A percentile compares a stretch with the other conserved stretches of the same genome.
Conservation (phyloP, 495 filamentous ascomycete genomes). For the Parachaetomium inaequale region DNA sequence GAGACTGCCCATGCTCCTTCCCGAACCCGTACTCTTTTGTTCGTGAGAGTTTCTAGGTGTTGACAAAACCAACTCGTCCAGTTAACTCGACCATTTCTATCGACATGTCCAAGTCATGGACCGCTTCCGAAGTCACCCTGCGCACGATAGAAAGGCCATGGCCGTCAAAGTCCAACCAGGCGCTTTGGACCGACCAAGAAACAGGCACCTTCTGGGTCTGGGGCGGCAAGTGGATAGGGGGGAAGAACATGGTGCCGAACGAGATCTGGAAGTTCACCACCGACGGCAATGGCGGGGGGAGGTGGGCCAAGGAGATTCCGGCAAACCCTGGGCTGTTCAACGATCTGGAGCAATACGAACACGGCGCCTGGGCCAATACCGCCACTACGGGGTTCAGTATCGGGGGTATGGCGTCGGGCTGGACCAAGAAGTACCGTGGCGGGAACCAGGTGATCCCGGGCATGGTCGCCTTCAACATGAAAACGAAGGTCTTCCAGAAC, state of each 20-base stretch:
- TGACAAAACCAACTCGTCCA: background rate
- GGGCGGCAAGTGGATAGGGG: conserved; percentile 30
- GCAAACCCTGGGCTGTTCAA: conserved; percentile 9
- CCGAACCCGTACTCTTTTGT: too few species aligned
- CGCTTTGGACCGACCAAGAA: conserved; percentile 29
- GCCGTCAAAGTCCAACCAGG: conserved; percentile 24
- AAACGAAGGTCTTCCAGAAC: conserved; percentile 19
- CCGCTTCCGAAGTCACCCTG: conserved; percentile 26
- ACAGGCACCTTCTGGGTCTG: conserved; percentile 35
- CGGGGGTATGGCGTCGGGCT: conserved; percentile 16
- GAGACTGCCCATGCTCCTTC: too few species aligned
- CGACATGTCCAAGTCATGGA: conserved; percentile 38
- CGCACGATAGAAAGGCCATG: conserved; percentile 29
- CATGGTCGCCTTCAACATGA: conserved; percentile 24
- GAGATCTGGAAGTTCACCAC: conserved; percentile 35
- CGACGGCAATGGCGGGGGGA: conserved; percentile 36
- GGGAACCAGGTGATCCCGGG: conserved; percentile 19
- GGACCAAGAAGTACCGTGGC: conserved; percentile 3
- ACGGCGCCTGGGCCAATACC: conserved; percentile 6
- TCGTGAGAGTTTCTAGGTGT: background rate
- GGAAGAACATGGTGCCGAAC: conserved; percentile 19
- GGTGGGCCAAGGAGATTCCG: conserved; percentile 27
- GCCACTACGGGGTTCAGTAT: conserved; percentile 15
- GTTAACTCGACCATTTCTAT: conserved; percentile 39
- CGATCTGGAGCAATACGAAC: conserved; percentile 2